Base-by-base conservation (phyloP, 2,329 filamentous ascomycete species). In the Daldinia sp. region DNA sequence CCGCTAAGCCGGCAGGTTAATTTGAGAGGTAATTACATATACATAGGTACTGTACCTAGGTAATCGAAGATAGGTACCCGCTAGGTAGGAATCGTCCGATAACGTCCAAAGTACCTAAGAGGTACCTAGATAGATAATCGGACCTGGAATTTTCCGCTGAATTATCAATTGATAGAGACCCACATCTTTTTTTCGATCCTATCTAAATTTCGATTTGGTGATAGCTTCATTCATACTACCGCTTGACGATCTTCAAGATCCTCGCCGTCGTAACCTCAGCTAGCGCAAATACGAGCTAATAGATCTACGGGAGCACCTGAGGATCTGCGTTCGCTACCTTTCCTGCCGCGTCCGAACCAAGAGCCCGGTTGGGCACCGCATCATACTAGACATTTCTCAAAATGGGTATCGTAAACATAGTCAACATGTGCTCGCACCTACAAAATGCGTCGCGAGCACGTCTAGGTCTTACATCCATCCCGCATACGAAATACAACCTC, bases 361-460 rank as follows among this genome's bases (percentile, higher is more conserved):
- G 45, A 48, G 58, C 67, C 58, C 52, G 59, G 13, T 34, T 51
- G 52, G 48, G 51, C 53, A 49, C 34, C 34, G 30, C 35, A 25
- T 49, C 43, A 9, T 15, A 21, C n/a, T 19, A 29, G 8, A 48
- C 4, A 48, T 48, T 9, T 23, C 3, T 32, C 61, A 80, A 72
- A 48, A 91, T 92, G 89, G 90, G 87, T 72, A 85, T 97, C 79
- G 82, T 86, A 75, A 87, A 90, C 78, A 85, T 96, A 68, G 85
- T 87, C 72, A 82, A 94, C 82, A 87, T 94, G 79, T 96, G 92
- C 84, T 93, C 93, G 69, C 93, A 97, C 81, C 84, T 97, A 59
- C 92, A 95, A 77, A 97, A 97, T 82, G 92, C 91, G 69, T 90
- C 90, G 58, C 88, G 88, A 73, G 92, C 91, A n/a, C 88, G 90